Percentiles rank a stretch among this genome's conserved stretches.
phyloP scores from a whole-genome alignment of 805 yeast species.

The Saccharomycopsis sp. region DNA sequence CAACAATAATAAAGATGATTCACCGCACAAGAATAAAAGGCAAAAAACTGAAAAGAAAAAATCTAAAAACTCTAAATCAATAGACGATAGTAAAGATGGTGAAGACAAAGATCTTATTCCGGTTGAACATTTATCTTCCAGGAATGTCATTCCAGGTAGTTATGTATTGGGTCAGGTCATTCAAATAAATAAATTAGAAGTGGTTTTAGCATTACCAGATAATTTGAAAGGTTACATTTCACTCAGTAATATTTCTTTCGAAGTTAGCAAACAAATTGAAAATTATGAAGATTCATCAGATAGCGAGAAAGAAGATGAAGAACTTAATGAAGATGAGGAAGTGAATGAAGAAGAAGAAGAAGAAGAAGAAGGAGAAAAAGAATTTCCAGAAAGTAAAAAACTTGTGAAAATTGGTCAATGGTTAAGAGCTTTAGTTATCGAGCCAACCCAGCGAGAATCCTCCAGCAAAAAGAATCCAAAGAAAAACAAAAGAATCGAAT shows the following conservation, averaged over 20 bases:
- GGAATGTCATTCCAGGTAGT: conserved; percentile 60
- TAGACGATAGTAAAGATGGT: conserved; percentile 19
- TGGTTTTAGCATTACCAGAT: conserved; percentile 69
- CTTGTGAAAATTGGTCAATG: conserved; percentile 71
- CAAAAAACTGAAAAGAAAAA: no score
- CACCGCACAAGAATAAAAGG: conserved; percentile 32
- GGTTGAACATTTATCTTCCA: conserved; percentile 54
- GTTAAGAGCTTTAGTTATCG: conserved; percentile 71
- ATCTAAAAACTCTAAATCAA: conserved; percentile 21
- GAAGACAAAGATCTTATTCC: conserved; percentile 27
- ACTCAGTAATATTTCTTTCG: conserved; percentile 59
- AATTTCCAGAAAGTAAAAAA: conserved; percentile 44
- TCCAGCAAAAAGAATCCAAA: conserved; percentile 22
- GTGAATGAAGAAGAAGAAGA: conserved; percentile 26
- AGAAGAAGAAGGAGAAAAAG: conserved; percentile 28
- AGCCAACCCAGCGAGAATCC: conserved; percentile 32
- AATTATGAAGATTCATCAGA: conserved; percentile 41
- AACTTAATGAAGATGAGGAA: conserved; percentile 25
- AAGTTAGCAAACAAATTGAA: conserved; percentile 47
- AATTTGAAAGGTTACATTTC: conserved; percentile 72
- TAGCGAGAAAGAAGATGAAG: conserved; percentile 28
- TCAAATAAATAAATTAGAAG: conserved; percentile 47
- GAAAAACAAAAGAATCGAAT: conserved; percentile 50
- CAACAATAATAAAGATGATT: conserved; percentile 7
- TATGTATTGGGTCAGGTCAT: conserved; percentile 67